phyloP scores from a whole-genome alignment of 345 rosid genomes.

The Physaria fendleri region DNA sequence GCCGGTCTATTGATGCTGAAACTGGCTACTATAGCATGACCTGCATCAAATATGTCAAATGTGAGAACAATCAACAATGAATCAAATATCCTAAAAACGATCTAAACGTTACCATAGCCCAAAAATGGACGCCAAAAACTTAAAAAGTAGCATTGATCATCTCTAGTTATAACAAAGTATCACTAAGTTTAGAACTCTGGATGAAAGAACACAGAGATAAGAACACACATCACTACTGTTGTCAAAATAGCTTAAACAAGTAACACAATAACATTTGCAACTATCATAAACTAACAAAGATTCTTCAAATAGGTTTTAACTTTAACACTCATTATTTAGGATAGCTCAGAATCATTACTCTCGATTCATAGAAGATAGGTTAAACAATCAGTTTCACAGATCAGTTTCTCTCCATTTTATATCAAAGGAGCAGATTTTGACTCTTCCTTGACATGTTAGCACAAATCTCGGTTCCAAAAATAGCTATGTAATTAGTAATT shows the following conservation, averaged over 20 bases:
- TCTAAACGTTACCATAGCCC: not conserved
- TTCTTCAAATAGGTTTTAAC: not conserved
- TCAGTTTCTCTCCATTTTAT: not conserved
- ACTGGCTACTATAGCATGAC: constrained; percentile 77
- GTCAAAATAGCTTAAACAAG: not conserved
- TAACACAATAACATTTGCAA: not conserved
- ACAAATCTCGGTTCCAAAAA: constrained; percentile 5
- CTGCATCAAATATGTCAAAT: constrained; percentile 34
- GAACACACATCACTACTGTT: not conserved
- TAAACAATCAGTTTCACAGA: not conserved
- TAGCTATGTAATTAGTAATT: not conserved
- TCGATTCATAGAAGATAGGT: not conserved
- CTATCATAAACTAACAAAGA: not conserved
- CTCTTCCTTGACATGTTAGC: not conserved
- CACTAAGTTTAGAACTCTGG: not conserved
- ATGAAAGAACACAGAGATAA: not conserved
- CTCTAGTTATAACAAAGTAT: not conserved
- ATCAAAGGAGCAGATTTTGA: constrained; percentile 7
- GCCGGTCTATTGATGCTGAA: constrained; percentile 50
- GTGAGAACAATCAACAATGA: constrained; percentile 3
- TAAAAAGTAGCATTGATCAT: not conserved
- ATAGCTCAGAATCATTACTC: not conserved
- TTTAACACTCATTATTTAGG: not conserved
- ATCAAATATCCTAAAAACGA: not conserved
- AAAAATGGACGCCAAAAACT: not conserved